These are phyloP conservation scores for Phytophthora aleatoria DNA, from an alignment of 352 stramenopile genomes.

Conservation along the genomic window DNA sequence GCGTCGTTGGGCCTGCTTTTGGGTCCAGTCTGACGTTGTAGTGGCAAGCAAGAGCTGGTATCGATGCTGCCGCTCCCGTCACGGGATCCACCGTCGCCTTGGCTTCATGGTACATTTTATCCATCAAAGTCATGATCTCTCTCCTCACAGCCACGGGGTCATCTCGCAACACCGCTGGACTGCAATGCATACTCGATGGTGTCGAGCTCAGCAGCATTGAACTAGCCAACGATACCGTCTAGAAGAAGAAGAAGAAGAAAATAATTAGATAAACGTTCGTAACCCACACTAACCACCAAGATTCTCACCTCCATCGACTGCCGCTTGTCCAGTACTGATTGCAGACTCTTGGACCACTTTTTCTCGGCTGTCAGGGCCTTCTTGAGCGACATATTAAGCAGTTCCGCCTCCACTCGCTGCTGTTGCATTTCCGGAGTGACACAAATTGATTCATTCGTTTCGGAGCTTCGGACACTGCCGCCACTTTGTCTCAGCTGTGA, in stretches of 20 bases:
- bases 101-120: slow-evolving; percentile 36
- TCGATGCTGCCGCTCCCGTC: slow-evolving; percentile 26
- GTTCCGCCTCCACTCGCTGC: slow-evolving; percentile 17
- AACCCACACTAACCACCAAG: neutral
- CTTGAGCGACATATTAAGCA: slow-evolving; percentile 24
- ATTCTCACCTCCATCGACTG: slow-evolving; percentile 29
- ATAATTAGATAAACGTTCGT: neutral
- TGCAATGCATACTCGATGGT: slow-evolving; percentile 1
- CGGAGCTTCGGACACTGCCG: neutral
- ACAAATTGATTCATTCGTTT: slow-evolving; percentile 12
- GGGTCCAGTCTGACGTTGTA: slow-evolving; percentile 28
- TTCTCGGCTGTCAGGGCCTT: slow-evolving; percentile 20
- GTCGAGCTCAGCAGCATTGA: slow-evolving; percentile 20
- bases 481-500: slow-evolving; percentile 8
- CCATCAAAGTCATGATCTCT: slow-evolving; percentile 32
- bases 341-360: slow-evolving; percentile 31
- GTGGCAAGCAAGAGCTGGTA: slow-evolving; percentile 28
- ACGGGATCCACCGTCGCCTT: slow-evolving; percentile 25
- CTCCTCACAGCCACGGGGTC: slow-evolving; percentile 21
- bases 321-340: slow-evolving; percentile 20
- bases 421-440: slow-evolving; percentile 15
- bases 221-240: slow-evolving; percentile 31
- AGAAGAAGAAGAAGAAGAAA: neutral
- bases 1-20: slow-evolving; percentile 24
- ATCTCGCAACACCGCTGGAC: slow-evolving; percentile 1